Evolutionary conservation across 2,329 filamentous ascomycete genomes (phyloP).

Genomic region (Beauveria bassiana): DNA sequence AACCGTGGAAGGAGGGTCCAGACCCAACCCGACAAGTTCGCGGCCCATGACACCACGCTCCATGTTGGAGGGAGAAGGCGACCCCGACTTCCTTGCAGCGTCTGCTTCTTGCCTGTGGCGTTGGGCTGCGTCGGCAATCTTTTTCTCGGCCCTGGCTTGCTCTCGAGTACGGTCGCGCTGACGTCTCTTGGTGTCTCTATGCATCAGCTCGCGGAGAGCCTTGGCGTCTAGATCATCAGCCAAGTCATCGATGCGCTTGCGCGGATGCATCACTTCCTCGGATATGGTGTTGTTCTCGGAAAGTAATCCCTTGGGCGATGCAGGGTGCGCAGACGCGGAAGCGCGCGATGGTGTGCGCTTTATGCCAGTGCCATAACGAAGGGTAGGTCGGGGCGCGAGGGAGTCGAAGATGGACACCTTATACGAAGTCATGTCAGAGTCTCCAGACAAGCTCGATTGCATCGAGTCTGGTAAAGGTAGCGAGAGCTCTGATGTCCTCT

Average conservation of each 20-base stretch:
- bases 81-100: conserved; percentile 43
- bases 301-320: conserved; percentile 45
- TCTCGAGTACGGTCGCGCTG: conserved; percentile 66
- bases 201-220: conserved; percentile 80
- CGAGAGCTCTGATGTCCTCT: conserved; percentile 64
- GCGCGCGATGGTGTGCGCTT: conserved; percentile 43
- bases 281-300: conserved; percentile 46
- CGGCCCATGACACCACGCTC: conserved; percentile 54
- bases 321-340: conserved; percentile 38
- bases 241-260: conserved; percentile 60
- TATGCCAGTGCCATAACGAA: conserved; percentile 64
- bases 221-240: conserved; percentile 81
- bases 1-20: conserved; percentile 46
- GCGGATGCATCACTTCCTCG: conserved; percentile 52
- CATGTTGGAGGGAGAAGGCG: conserved; percentile 46
- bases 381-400: conserved; percentile 77
- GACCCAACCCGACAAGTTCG: conserved; percentile 48
- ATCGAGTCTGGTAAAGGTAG: conserved; percentile 67
- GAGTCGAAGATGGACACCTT: conserved; percentile 72
- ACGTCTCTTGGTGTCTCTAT: conserved; percentile 73
- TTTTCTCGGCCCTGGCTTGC: conserved; percentile 57
- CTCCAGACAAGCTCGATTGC: conserved; percentile 66
- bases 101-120: conserved; percentile 53
- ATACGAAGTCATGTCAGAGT: conserved; percentile 65
- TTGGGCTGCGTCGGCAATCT: conserved; percentile 59